These are phyloP conservation scores for Entonaema liquescens DNA, from an alignment of 495 filamentous ascomycete species.

Conservation along the genomic window DNA sequence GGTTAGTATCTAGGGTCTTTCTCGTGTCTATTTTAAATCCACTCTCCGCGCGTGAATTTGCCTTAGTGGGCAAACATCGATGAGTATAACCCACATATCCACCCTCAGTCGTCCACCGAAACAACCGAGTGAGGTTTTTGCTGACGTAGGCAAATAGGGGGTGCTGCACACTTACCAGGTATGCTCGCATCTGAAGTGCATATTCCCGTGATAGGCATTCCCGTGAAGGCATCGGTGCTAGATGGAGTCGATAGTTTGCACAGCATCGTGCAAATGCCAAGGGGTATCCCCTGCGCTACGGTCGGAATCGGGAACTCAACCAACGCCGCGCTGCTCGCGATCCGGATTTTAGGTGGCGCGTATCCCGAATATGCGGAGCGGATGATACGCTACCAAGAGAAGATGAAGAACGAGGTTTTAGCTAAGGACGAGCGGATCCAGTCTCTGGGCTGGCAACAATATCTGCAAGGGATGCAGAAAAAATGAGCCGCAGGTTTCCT, in stretches of 20 bases:
- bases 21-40: not conserved
- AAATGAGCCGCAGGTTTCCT: not conserved
- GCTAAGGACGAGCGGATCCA: constrained; percentile 73
- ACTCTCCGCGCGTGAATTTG: not conserved
- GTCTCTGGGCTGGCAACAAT: constrained; percentile 74
- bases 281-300: constrained; percentile 55
- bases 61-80: no score
- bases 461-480: constrained; percentile 51
- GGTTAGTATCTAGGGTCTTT: constrained; percentile 26
- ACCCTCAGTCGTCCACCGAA: not conserved
- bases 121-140: not conserved
- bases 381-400: constrained; percentile 71
- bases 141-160: constrained; percentile 57
- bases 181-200: constrained; percentile 88
- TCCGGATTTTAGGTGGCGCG: constrained; percentile 78
- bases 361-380: constrained; percentile 66
- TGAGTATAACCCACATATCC: no score
- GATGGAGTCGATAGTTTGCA: constrained; percentile 91
- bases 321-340: constrained; percentile 90
- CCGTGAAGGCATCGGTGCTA: constrained; percentile 83
- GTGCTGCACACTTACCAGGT: constrained; percentile 90
- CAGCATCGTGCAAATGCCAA: constrained; percentile 94
- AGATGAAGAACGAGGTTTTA: constrained; percentile 69
- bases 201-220: constrained; percentile 93
- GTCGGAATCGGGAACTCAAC: constrained; percentile 91